Conservation (phyloP, 805 yeast species). For the Starmerella potacharoeniae region DNA sequence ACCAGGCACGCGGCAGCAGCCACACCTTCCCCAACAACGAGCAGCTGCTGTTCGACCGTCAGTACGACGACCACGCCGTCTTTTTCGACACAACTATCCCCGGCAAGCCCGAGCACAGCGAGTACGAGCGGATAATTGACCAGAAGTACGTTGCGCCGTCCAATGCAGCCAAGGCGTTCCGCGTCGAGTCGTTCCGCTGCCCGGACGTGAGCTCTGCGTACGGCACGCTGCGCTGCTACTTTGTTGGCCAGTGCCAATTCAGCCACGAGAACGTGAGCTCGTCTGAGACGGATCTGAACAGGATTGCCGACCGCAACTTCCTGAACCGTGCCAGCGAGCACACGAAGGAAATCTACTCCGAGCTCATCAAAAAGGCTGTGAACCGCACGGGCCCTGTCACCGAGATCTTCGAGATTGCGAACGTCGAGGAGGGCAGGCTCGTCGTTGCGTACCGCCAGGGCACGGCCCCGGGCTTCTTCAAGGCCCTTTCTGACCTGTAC, state of each 20-base stretch:
- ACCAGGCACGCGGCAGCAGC: constrained; percentile 44
- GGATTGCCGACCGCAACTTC: constrained; percentile 71
- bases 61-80: constrained; percentile 76
- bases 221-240: constrained; percentile 57
- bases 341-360: constrained; percentile 67
- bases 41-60: constrained; percentile 61
- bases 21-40: constrained; percentile 40
- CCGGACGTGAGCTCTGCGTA: constrained; percentile 29
- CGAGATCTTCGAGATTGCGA: constrained; percentile 70
- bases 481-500: constrained; percentile 76
- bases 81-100: constrained; percentile 67
- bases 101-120: constrained; percentile 36
- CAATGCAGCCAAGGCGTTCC: constrained; percentile 36
- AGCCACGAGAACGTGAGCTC: constrained; percentile 25
- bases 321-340: constrained; percentile 63
- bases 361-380: constrained; percentile 56
- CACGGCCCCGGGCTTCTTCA: constrained; percentile 74
- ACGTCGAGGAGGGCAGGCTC: constrained; percentile 72
- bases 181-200: constrained; percentile 62
- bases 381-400: constrained; percentile 84
- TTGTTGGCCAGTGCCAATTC: constrained; percentile 68
- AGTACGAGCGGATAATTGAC: constrained; percentile 69
- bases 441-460: constrained; percentile 79
- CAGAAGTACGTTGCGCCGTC: constrained; percentile 49
- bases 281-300: constrained; percentile 43